Evolutionary conservation across 2,329 filamentous ascomycete genomes (phyloP).

Genomic region (Colletotrichum agaves): DNA sequence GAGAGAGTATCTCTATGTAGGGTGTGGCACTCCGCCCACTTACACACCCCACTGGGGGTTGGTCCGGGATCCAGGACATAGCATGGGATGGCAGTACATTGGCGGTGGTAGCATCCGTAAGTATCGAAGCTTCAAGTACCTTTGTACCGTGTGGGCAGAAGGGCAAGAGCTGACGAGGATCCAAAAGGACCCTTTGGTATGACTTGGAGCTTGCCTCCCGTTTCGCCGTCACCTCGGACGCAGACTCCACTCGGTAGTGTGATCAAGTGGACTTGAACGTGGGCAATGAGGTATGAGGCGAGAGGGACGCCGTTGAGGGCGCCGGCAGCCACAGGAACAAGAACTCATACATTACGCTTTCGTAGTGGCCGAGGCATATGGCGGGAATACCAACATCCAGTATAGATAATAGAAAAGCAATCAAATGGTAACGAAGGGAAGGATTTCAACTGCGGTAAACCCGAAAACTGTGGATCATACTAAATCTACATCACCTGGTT

Average conservation of each 20-base stretch:
- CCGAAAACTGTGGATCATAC: conserved; percentile 24
- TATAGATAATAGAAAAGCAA: neutral
- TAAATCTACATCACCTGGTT: conserved; percentile 33
- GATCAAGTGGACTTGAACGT: conserved; percentile 4
- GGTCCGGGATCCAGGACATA: conserved; percentile 21
- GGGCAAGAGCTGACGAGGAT: neutral
- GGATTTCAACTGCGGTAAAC: conserved; percentile 13
- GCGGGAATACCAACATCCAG: neutral
- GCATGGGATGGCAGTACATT: conserved; percentile 12
- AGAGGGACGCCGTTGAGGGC: conserved; percentile 1
- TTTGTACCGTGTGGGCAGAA: neutral
- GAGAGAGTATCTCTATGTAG: conserved; percentile 5
- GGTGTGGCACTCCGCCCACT: conserved; percentile 33
- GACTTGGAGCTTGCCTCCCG: neutral
- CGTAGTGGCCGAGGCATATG: neutral
- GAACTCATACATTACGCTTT: neutral
- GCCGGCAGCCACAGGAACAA: neutral
- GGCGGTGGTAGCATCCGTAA: neutral
- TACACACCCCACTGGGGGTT: conserved; percentile 30
- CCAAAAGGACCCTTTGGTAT: neutral
- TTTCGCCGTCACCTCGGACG: neutral
- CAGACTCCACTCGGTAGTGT: conserved; percentile 7
- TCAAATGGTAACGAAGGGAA: neutral
- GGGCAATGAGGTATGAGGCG: conserved; percentile 6
- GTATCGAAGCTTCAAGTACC: neutral